Evolutionary conservation across 192 early-diverging fungal species (phyloP).

Genomic region (Radiomyces spectabilis): DNA sequence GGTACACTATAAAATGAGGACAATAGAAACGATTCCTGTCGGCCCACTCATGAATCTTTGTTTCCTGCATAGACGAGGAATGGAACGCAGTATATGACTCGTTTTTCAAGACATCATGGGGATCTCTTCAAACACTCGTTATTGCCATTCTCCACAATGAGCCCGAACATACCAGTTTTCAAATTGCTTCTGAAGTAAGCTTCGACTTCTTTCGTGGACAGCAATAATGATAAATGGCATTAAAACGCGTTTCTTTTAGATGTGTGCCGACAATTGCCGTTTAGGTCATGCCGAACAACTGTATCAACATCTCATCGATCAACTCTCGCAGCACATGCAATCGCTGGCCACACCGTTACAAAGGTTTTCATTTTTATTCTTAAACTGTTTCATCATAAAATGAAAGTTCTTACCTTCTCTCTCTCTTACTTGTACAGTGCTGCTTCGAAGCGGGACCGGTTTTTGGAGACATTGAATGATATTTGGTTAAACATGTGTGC

Average conservation of each 20-base stretch:
- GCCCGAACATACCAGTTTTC: not conserved
- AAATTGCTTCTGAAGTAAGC: not conserved
- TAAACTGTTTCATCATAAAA: not conserved
- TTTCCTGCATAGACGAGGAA: not conserved
- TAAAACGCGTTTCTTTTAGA: too few relatives aligned
- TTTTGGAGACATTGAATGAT: not conserved
- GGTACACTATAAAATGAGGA: slow-evolving; percentile 3
- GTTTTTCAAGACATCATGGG: not conserved
- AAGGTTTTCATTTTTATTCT: too few relatives aligned
- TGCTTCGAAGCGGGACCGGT: not conserved
- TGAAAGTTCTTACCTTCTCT: not conserved
- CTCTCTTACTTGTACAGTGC: not conserved
- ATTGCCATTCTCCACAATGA: not conserved
- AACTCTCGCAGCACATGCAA: not conserved
- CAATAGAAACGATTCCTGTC: not conserved
- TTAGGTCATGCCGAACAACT: not conserved
- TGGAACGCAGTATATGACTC: not conserved
- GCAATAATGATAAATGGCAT: too few relatives aligned
- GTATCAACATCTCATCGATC: not conserved
- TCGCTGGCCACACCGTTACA: too few relatives aligned
- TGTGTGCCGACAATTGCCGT: not conserved
- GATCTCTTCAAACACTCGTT: not conserved
- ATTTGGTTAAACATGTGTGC: not conserved
- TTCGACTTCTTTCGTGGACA: too few relatives aligned
- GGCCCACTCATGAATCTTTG: not conserved